Percentiles rank a stretch among this genome's conserved stretches.
phyloP scores from a whole-genome alignment of 768 basidiomycete genomes.

The Podaxis sp. region DNA sequence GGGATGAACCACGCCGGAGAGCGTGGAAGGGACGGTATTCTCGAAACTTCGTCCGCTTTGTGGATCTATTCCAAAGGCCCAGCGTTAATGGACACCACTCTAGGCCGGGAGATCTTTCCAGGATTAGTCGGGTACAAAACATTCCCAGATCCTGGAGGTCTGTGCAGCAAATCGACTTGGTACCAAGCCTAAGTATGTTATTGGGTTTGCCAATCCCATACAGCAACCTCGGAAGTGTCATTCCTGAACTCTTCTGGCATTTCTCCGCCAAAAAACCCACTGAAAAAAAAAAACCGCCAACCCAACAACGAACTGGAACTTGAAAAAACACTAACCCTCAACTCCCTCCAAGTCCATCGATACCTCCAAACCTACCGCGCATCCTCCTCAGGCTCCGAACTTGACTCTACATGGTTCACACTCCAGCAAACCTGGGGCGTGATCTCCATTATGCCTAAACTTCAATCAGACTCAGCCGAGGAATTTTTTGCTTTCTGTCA shows the following conservation, averaged over 20 bases:
- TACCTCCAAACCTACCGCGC: constrained; percentile 79
- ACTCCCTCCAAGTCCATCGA: constrained; percentile 68
- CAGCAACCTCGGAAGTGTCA: constrained; percentile 89
- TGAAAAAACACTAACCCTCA: constrained; percentile 61
- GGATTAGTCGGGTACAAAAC: constrained; percentile 50
- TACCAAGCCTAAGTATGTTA: constrained; percentile 84
- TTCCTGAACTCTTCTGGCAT: constrained; percentile 87
- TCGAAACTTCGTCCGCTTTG: constrained; percentile 82
- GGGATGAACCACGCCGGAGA: constrained; percentile 93
- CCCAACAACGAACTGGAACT: constrained; percentile 32
- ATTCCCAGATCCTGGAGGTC: constrained; percentile 67
- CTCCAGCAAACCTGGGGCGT: not conserved
- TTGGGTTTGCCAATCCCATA: constrained; percentile 93
- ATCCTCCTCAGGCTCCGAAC: constrained; percentile 68
- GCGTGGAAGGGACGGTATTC: constrained; percentile 88
- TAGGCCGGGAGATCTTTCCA: constrained; percentile 36
- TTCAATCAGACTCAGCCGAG: no score
- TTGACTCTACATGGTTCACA: constrained; percentile 58
- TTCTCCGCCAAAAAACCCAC: not conserved
- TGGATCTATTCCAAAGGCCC: constrained; percentile 91
- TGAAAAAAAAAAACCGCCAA: not conserved
- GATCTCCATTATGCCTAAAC: no score
- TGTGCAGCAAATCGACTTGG: constrained; percentile 91
- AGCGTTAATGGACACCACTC: constrained; percentile 36
- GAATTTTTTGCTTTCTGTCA: no score